Percentiles rank a stretch among this genome's conserved stretches.
phyloP scores from a whole-genome alignment of 2,329 filamentous ascomycete genomes.

The Aspergillus ibericus region DNA sequence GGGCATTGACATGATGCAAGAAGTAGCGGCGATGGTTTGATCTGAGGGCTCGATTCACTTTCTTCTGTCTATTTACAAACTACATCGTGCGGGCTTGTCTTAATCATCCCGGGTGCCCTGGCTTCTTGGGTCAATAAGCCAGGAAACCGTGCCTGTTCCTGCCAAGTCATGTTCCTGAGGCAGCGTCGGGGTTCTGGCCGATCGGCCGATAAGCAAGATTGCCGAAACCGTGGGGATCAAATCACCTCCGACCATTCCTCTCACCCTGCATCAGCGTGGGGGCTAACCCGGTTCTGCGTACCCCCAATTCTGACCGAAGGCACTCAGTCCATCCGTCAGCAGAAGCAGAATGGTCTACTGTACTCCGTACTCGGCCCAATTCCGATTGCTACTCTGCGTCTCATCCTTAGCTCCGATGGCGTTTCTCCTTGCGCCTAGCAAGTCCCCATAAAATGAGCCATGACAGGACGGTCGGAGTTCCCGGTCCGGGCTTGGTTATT shows the following conservation, averaged over 20 bases:
- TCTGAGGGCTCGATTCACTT: background rate
- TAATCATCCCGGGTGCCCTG: background rate
- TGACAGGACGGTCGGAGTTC: background rate
- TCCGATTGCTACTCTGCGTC: conserved; percentile 10
- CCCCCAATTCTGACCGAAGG: background rate
- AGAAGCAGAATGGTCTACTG: background rate
- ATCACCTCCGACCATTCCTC: background rate
- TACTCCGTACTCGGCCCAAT: conserved; percentile 16
- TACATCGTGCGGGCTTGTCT: background rate
- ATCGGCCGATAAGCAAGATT: background rate
- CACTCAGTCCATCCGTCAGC: background rate
- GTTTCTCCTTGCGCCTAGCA: background rate
- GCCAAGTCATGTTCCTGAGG: background rate
- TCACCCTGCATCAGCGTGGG: background rate
- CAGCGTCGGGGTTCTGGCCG: background rate
- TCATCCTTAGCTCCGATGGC: conserved; percentile 18
- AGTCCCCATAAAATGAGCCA: background rate
- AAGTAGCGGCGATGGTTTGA: background rate
- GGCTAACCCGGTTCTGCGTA: background rate
- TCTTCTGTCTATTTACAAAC: background rate
- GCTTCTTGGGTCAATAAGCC: background rate
- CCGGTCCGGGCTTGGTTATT: background rate
- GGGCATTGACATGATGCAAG: background rate
- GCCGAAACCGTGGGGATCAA: background rate
- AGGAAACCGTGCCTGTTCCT: background rate